Evolutionary conservation across 371 early-diverging fungal species (phyloP).

Genomic region (Mortierella sp.): DNA sequence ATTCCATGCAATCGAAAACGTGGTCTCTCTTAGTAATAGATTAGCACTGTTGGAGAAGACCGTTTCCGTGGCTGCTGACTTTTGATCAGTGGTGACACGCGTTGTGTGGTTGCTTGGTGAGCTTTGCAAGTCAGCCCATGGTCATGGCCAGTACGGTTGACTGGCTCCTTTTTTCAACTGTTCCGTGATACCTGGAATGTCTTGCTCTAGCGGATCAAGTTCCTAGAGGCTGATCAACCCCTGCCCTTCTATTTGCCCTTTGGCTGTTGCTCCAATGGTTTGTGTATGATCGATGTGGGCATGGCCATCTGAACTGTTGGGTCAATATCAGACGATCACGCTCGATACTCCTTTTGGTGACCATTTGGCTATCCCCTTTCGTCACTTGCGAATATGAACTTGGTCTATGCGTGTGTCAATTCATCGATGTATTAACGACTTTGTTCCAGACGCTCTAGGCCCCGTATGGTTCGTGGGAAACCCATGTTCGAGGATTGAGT

Average conservation of each 20-base stretch:
- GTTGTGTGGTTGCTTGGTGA: too few relatives aligned
- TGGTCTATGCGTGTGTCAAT: too few relatives aligned
- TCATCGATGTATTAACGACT: too few relatives aligned
- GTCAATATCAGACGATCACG: not conserved
- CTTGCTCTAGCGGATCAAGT: slow-evolving; percentile 16
- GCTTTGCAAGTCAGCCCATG: slow-evolving; percentile 1
- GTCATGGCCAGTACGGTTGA: not conserved
- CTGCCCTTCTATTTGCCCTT: not conserved
- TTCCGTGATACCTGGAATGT: not conserved
- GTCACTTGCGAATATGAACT: too few relatives aligned
- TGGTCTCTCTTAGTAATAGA: too few relatives aligned
- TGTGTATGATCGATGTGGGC: not conserved
- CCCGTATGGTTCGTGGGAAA: not conserved
- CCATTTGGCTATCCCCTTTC: too few relatives aligned
- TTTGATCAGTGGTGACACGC: not conserved
- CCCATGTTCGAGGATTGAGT: not conserved
- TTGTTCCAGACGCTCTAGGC: too few relatives aligned
- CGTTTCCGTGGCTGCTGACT: slow-evolving; percentile 1
- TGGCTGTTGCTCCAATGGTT: not conserved
- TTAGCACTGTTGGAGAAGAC: too few relatives aligned
- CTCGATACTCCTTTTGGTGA: too few relatives aligned
- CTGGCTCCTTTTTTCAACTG: not conserved
- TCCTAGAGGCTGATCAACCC: slow-evolving; percentile 12
- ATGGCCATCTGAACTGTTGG: not conserved
- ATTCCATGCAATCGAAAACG: too few relatives aligned